These are phyloP conservation scores for Monosporascus sp. DNA, from an alignment of 2,329 filamentous ascomycete species.

Conservation along the genomic window DNA sequence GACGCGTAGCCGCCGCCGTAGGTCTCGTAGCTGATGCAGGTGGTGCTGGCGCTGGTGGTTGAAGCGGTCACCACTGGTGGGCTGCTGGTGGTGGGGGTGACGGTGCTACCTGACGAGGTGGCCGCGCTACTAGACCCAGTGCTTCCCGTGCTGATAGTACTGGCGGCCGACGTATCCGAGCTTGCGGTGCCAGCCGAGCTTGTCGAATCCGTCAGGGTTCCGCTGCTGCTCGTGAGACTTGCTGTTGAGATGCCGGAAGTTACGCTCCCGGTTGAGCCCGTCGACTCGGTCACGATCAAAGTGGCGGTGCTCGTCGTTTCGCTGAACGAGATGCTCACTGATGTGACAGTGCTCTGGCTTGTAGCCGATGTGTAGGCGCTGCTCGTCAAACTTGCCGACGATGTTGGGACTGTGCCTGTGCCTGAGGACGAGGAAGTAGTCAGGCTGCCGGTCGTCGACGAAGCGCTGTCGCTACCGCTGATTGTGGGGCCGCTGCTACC, in stretches of 20 bases:
- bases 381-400: background rate
- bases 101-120: background rate
- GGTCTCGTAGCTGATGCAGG: slow-evolving; percentile 13
- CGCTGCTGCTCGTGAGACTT: background rate
- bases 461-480: too few species aligned
- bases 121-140: background rate
- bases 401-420: background rate
- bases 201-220: background rate
- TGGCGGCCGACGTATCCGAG: background rate
- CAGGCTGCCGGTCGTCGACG: background rate
- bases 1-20: slow-evolving; percentile 17
- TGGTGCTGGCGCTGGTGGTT: slow-evolving; percentile 11
- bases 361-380: background rate
- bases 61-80: background rate
- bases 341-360: background rate
- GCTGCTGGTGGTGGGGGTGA: background rate
- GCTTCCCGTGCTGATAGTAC: background rate
- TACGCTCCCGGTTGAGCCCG: background rate
- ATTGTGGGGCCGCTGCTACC: background rate
- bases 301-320: background rate
- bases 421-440: background rate
- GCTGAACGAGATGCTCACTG: background rate
- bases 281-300: background rate
- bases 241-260: background rate
- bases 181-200: background rate